A percentile compares a stretch with the other conserved stretches of the same genome.
phyloP scores from a whole-genome alignment of 2,329 filamentous ascomycete species.

The Xylaria sp. region DNA sequence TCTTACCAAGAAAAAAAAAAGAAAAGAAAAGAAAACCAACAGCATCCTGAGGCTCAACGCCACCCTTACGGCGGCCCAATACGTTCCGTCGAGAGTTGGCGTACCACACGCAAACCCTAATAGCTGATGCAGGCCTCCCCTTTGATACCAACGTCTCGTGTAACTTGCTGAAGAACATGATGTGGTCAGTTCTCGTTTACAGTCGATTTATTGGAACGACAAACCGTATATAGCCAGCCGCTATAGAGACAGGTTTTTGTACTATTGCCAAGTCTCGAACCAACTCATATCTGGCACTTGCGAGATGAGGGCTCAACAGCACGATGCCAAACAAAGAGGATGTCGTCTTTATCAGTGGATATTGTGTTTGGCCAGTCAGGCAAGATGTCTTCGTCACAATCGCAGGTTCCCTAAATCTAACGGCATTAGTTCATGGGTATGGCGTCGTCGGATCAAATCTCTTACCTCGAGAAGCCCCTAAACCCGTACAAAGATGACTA shows the following conservation, averaged over 20 bases:
- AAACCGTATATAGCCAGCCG: conserved; percentile 12
- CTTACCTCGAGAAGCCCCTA: conserved; percentile 29
- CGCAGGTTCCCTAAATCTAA: conserved; percentile 8
- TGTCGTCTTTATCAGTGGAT: conserved; percentile 21
- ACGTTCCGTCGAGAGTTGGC: not conserved
- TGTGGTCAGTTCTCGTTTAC: conserved; percentile 9
- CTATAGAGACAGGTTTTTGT: conserved; percentile 4
- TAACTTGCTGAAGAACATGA: conserved; percentile 11
- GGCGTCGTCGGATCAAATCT: conserved; percentile 11
- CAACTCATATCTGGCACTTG: not conserved
- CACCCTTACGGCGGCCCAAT: not conserved
- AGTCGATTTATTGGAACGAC: not conserved
- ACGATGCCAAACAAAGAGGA: conserved; percentile 5
- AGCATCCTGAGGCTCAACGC: conserved; percentile 10
- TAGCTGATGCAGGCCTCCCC: not conserved
- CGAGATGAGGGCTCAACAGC: conserved; percentile 1
- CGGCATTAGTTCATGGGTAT: conserved; percentile 24
- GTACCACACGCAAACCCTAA: not conserved
- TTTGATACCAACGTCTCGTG: conserved; percentile 7
- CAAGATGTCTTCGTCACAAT: conserved; percentile 15
- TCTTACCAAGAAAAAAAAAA: conserved; percentile 14
- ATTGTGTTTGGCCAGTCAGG: conserved; percentile 17
- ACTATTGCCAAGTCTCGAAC: not conserved
- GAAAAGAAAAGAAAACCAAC: conserved; percentile 5
- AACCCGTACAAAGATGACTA: conserved; percentile 32